Evolutionary conservation across 768 basidiomycete genomes (phyloP).

Genomic region (Cubamyces lactineus): DNA sequence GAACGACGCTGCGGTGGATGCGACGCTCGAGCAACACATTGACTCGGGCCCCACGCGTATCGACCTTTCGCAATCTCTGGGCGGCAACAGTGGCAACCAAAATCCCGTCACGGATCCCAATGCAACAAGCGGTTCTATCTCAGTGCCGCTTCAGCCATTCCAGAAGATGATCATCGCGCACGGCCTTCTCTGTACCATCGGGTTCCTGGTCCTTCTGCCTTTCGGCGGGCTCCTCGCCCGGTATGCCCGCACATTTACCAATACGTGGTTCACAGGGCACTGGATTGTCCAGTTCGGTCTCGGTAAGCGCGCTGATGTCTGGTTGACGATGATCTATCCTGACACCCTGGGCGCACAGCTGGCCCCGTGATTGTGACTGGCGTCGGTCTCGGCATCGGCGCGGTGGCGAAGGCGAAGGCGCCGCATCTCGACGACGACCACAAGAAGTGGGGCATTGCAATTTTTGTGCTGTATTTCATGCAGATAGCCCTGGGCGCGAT

Average conservation of each 20-base stretch:
- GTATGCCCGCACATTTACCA: slow-evolving; percentile 54
- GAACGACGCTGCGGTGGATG: slow-evolving; percentile 46
- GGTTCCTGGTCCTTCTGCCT: slow-evolving; percentile 61
- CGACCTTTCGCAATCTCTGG: slow-evolving; percentile 50
- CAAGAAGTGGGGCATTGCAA: slow-evolving; percentile 53
- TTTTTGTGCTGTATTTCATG: slow-evolving; percentile 56
- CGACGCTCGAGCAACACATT: slow-evolving; percentile 52
- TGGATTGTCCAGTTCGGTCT: slow-evolving; percentile 53
- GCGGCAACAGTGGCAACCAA: slow-evolving; percentile 11
- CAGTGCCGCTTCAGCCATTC: slow-evolving; percentile 44
- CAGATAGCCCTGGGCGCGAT: slow-evolving; percentile 53
- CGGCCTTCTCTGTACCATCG: slow-evolving; percentile 53
- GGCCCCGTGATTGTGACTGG: slow-evolving; percentile 58
- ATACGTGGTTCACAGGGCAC: slow-evolving; percentile 47
- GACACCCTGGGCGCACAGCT: slow-evolving; percentile 30
- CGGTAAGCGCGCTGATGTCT: slow-evolving; percentile 19
- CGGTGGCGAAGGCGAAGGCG: slow-evolving; percentile 37
- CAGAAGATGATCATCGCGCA: slow-evolving; percentile 56
- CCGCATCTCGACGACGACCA: slow-evolving; percentile 47
- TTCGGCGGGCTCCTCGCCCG: slow-evolving; percentile 59
- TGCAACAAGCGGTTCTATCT: slow-evolving; percentile 4
- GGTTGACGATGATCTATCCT: neutral
- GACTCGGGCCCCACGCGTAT: slow-evolving; percentile 46
- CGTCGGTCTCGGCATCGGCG: slow-evolving; percentile 47
- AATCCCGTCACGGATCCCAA: slow-evolving; percentile 23